These are phyloP conservation scores for Clavulina sp. DNA, from an alignment of 768 basidiomycete genomes.

Conservation along the genomic window DNA sequence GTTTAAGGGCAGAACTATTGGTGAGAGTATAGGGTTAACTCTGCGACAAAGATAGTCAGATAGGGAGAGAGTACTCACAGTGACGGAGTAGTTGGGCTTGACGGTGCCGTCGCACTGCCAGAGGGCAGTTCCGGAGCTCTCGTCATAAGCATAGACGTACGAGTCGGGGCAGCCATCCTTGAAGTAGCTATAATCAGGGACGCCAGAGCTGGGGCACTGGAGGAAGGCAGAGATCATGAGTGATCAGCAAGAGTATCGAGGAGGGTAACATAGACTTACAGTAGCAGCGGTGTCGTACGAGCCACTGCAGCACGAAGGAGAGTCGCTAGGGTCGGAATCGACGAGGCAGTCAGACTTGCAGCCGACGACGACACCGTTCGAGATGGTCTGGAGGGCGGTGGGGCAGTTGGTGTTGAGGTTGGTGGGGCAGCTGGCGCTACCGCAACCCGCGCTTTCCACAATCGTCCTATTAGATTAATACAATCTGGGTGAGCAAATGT, in stretches of 20 bases:
- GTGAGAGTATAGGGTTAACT: no score
- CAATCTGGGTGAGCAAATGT: no score
- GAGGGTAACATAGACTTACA: neutral
- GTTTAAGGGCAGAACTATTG: no score
- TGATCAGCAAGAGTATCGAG: neutral
- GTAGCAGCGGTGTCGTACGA: slow-evolving; percentile 11
- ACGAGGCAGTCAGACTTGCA: slow-evolving; percentile 14
- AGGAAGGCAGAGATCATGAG: no score
- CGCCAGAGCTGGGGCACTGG: no score
- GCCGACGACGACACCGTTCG: slow-evolving; percentile 12
- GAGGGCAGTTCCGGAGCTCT: slow-evolving; percentile 32
- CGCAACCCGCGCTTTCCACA: no score
- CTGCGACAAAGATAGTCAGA: no score
- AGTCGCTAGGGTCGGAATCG: slow-evolving; percentile 12
- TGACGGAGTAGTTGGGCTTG: slow-evolving; percentile 19
- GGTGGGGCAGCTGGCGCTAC: slow-evolving; percentile 10
- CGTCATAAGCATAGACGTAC: slow-evolving; percentile 39
- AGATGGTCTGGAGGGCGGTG: neutral
- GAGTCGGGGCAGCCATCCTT: slow-evolving; percentile 12
- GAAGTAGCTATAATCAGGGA: slow-evolving; percentile 14
- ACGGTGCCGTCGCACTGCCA: slow-evolving; percentile 29
- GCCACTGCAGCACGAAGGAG: slow-evolving; percentile 13
- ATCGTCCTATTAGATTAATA: no score
- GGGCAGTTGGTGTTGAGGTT: slow-evolving; percentile 9
- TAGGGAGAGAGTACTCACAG: no score